A percentile compares a stretch with the other conserved stretches of the same genome.
Evolutionary conservation across 768 basidiomycete species (phyloP).

Genomic region (Lepiota subincarnata): DNA sequence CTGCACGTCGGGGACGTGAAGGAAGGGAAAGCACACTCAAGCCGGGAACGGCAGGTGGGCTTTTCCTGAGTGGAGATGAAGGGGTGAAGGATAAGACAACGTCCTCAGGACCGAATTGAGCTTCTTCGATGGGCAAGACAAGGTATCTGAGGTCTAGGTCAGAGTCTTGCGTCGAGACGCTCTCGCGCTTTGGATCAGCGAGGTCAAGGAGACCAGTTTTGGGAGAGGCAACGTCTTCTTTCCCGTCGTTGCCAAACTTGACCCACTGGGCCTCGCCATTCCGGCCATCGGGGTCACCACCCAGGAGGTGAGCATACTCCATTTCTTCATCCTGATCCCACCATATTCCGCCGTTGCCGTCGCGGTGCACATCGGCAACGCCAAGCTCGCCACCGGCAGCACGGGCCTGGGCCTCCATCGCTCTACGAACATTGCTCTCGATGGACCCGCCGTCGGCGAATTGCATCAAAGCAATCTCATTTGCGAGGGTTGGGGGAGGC

Average conservation of each 20-base stretch:
- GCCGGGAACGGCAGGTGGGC: constrained; percentile 33
- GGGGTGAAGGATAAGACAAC: constrained; percentile 23
- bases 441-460: constrained; percentile 60
- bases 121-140: constrained; percentile 30
- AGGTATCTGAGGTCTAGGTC: constrained; percentile 49
- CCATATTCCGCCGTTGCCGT: constrained; percentile 62
- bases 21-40: constrained; percentile 35
- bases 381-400: constrained; percentile 28
- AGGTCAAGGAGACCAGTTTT: constrained; percentile 13
- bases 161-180: constrained; percentile 49
- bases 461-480: constrained; percentile 69
- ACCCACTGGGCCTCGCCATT: constrained; percentile 25
- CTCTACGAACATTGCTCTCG: constrained; percentile 48
- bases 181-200: constrained; percentile 32
- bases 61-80: constrained; percentile 20
- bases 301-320: constrained; percentile 63
- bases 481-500: constrained; percentile 51
- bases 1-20: constrained; percentile 27
- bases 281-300: constrained; percentile 26
- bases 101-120: constrained; percentile 17
- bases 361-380: constrained; percentile 54
- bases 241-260: constrained; percentile 14
- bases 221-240: constrained; percentile 4
- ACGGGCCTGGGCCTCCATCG: constrained; percentile 54
- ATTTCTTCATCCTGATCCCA: constrained; percentile 68